A percentile compares a stretch with the other conserved stretches of the same genome.
Conservation (phyloP, 768 basidiomycete genomes). For the Cubamyces sp. region DNA sequence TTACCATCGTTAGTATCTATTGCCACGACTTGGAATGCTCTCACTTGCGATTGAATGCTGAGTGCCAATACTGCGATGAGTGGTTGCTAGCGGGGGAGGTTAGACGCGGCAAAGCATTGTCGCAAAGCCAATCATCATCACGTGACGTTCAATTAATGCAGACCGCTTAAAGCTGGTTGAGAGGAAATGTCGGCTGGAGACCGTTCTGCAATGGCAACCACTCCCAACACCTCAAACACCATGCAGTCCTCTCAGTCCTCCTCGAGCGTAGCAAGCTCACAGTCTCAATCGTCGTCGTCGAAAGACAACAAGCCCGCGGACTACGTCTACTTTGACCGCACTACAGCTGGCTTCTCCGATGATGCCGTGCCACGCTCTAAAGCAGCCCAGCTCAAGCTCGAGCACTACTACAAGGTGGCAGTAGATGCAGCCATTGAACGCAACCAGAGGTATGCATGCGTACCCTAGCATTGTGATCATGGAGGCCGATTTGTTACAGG, state of each 20-base stretch:
- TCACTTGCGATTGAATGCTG: not conserved
- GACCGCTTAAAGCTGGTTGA: conserved; percentile 22
- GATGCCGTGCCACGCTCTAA: conserved; percentile 84
- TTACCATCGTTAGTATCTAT: not conserved
- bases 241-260: conserved; percentile 35
- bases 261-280: conserved; percentile 27
- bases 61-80: not conserved
- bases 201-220: conserved; percentile 31
- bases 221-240: conserved; percentile 19
- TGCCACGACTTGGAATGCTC: not conserved
- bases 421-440: conserved; percentile 95
- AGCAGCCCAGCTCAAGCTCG: conserved; percentile 91
- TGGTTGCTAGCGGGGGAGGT: conserved; percentile 6
- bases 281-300: conserved; percentile 28
- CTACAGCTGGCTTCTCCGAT: conserved; percentile 74
- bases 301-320: conserved; percentile 54
- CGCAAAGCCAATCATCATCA: conserved; percentile 19
- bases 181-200: conserved; percentile 17
- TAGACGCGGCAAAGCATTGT: conserved; percentile 19
- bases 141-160: conserved; percentile 20
- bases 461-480: not conserved
- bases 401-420: conserved; percentile 95
- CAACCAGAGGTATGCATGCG: conserved; percentile 71
- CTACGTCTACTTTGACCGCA: conserved; percentile 95
- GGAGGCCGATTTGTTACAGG: conserved; percentile 43